Base-by-base conservation (phyloP, 75 land plant genomes). In the Pinus tabuliformis region DNA sequence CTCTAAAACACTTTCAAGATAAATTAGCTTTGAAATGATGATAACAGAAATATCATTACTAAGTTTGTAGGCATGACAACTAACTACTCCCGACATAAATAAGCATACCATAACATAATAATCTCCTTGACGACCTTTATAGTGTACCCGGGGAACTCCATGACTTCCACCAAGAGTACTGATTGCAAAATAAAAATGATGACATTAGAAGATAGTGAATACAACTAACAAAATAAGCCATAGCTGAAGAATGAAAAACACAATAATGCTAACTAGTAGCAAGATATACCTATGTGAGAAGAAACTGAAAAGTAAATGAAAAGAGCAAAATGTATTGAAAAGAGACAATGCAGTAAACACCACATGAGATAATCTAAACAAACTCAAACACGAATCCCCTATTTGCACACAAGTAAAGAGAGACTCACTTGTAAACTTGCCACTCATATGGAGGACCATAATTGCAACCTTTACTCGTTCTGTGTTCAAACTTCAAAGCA, bases 371-470 rank as follows among this genome's bases (percentile, higher is more conserved):
- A 49, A 9, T 49, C 54, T 2, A 64, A 18, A 15, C 36, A 33
- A 64, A 33, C 68, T 33, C 68, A 64, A 58, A 8, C 3, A 59
- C 58, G 12, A 36, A 18, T 4, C 49, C 2, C 73, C 21, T 7
- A 59, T 18, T 12, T 56, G 20, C 70, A 74, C 73, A 14, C 15
- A 21, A 64, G 22, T 20, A 18, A 60, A 28, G 14, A 70, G 57
- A 56, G 36, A 82, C 86, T n/a, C 77, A 95, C 98, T 81, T 91
- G 91, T 95, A 95, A 73, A 95, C 98, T 87, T 95, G 97, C 98
- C 98, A 95, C 81, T 95, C 98, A 83, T 93, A 87, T 30, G 98
- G 98, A 68, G 98, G 98, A 49, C 98, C 97, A 83, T 89, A 90
- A 63, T 78, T 95, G 68, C 98, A 95, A 56, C 98, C 98, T 78